Percentiles rank a stretch among this genome's conserved stretches.
phyloP scores from a whole-genome alignment of 1,284 basidiomycete species.

The Ganoderma meredithae region DNA sequence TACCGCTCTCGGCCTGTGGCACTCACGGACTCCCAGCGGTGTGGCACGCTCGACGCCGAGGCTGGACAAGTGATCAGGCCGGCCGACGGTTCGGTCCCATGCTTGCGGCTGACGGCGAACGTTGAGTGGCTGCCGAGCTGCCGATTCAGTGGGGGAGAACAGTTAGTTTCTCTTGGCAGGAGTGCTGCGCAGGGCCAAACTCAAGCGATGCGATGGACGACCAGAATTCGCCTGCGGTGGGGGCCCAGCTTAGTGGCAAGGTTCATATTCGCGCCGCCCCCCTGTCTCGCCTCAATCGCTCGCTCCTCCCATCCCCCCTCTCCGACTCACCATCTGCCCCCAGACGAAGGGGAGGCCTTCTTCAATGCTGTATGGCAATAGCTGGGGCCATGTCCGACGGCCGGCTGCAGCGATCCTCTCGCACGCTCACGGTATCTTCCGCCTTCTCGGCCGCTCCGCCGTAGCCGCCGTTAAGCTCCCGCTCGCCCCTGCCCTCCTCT shows the following conservation, averaged over 20 bases:
- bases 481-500: conserved; percentile 25
- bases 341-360: neutral
- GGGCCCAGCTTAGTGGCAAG: neutral
- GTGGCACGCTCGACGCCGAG: neutral
- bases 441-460: conserved; percentile 15
- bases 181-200: neutral
- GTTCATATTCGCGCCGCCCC: neutral
- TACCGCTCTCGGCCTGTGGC: neutral
- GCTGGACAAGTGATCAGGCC: neutral
- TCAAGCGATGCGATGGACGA: neutral
- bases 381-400: neutral
- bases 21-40: neutral
- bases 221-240: neutral
- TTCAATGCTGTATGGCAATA: conserved; percentile 5
- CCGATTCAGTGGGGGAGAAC: neutral
- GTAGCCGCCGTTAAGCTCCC: conserved; percentile 21
- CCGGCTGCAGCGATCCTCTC: neutral
- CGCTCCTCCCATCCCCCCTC: too few relatives aligned
- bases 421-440: conserved; percentile 11
- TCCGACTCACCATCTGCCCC: neutral
- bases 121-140: neutral
- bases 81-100: neutral
- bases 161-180: neutral
- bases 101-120: neutral
- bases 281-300: neutral